phyloP scores from a whole-genome alignment of 2,329 filamentous ascomycete genomes.

The Xylariaceae sp. region DNA sequence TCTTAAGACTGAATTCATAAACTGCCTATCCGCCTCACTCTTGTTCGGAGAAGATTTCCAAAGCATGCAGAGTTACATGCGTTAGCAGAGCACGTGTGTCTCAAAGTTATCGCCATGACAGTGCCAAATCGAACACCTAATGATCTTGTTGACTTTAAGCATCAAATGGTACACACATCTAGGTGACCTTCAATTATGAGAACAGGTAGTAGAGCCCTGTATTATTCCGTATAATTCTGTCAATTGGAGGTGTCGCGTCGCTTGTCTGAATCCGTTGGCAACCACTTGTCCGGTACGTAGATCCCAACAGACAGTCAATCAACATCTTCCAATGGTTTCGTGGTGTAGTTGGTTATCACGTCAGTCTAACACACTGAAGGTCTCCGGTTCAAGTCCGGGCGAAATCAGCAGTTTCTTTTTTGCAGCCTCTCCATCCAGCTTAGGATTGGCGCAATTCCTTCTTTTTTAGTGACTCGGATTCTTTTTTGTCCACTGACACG shows the following conservation, averaged over 20 bases:
- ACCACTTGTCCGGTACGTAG: background rate
- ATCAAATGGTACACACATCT: too few relatives aligned
- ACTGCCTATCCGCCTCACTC: too few relatives aligned
- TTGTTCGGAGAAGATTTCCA: background rate
- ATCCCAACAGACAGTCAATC: background rate
- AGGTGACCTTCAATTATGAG: too few relatives aligned
- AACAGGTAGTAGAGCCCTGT: too few relatives aligned
- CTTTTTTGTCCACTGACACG: background rate
- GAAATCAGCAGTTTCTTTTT: slow-evolving; percentile 23
- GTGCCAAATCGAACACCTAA: too few relatives aligned
- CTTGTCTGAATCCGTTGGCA: background rate
- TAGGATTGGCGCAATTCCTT: background rate
- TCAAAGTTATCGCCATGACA: too few relatives aligned
- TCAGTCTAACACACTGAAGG: slow-evolving; percentile 43
- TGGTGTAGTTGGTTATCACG: slow-evolving; percentile 45
- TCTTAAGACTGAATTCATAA: too few relatives aligned
- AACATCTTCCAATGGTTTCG: slow-evolving; percentile 25
- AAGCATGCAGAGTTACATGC: background rate
- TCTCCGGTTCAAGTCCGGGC: slow-evolving; percentile 35
- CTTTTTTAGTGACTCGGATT: background rate
- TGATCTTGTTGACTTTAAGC: too few relatives aligned
- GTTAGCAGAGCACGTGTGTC: background rate
- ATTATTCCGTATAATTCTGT: too few relatives aligned
- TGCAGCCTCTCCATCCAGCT: background rate
- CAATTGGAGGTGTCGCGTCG: background rate